These are phyloP conservation scores for Apiospora kogelbergensis DNA, from an alignment of 2,329 filamentous ascomycete species.

Conservation along the genomic window DNA sequence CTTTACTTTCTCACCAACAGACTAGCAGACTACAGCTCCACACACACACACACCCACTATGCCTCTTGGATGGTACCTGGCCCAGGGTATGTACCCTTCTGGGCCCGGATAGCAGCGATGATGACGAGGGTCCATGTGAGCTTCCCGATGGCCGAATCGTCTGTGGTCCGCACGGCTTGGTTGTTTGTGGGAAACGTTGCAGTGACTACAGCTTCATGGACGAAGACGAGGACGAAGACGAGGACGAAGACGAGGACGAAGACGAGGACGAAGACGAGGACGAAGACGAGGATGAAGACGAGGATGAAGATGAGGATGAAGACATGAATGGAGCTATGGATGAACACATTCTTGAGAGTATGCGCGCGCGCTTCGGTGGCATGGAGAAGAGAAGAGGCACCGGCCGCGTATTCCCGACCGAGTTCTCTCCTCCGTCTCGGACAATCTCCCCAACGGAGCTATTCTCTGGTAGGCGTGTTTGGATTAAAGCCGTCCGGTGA, in stretches of 20 bases:
- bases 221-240: slow-evolving; percentile 22
- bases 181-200: slow-evolving; percentile 32
- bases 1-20: not conserved
- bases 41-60: slow-evolving; percentile 18
- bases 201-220: slow-evolving; percentile 37
- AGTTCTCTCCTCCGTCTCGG: slow-evolving; percentile 28
- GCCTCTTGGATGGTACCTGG: slow-evolving; percentile 28
- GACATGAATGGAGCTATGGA: no score
- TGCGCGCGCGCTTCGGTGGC: not conserved
- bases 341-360: no score
- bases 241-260: no score
- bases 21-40: no score
- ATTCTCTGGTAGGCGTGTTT: slow-evolving; percentile 21
- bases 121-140: slow-evolving; percentile 34
- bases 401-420: slow-evolving; percentile 32
- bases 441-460: slow-evolving; percentile 24
- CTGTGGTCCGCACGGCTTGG: slow-evolving; percentile 33
- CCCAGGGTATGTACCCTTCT: slow-evolving; percentile 26
- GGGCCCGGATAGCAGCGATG: slow-evolving; percentile 28
- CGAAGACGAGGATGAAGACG: no score
- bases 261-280: no score
- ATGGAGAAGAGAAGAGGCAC: slow-evolving; percentile 26
- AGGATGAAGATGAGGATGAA: no score
- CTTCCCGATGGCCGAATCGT: slow-evolving; percentile 36
- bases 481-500: not conserved